Base-by-base conservation (phyloP, 169 alveolate genomes). In the Eimeria maxima region DNA sequence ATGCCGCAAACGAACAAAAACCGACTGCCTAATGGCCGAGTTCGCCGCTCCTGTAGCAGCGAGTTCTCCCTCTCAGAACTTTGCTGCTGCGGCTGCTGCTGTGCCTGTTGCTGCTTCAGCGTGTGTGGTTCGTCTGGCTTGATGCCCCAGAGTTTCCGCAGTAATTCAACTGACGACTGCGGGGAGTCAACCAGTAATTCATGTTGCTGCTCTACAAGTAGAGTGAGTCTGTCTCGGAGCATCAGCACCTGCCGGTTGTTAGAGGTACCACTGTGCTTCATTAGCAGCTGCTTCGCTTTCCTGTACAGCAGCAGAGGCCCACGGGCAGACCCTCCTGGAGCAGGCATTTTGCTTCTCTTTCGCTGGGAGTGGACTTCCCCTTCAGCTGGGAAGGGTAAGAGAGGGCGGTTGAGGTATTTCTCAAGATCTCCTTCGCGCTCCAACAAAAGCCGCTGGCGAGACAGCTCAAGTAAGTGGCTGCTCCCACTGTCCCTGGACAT, bases 401-500 rank as follows among this genome's bases (percentile, higher is more conserved):
- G 24, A n/a, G 93, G 93, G 27, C 33, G 45, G 44, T 44, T 33
- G 81, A 57, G 38, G 33, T 87, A 87, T 44, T 57, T 42, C 60
- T 87, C 83, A 24, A 93, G 88, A 50, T 93, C 96, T 33, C 90
- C 90, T 18, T 81, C 94, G 53, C 96, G 96, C 50, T 93, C 88
- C 24, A 93, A 86, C 42, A 93, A 57, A 50, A 81, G 81, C 80
- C 96, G 73, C 81, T 93, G 94, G 27, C 96, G 93, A 7, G 96
- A 60, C 33, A 93, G 83, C 69, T 93, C 96, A 24, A 81, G 89
- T 47, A 93, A 71, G 76, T 93, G 96, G 71, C 94, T 73, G 69
- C 94, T 88, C 53, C 96, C 96, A 53, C 96, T 93, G 90, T 93
- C 90, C 67, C 96, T 63, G 63, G 69, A 63, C 81, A 93, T 27